Conservation (phyloP, 2,329 filamentous ascomycete species). For the Colletotrichum australisinense region DNA sequence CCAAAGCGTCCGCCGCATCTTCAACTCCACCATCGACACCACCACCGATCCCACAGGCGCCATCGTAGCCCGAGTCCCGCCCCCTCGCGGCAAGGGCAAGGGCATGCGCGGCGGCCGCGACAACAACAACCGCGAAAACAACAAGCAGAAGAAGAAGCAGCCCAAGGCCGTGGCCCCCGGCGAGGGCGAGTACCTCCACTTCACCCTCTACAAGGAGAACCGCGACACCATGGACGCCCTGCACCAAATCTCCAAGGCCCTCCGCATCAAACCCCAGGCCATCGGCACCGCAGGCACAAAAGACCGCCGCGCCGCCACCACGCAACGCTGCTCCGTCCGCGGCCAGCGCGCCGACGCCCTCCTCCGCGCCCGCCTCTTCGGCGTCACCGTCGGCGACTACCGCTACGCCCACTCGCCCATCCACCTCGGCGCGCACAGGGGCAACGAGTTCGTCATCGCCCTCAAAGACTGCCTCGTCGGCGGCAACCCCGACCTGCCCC, state of each 20-base stretch:
- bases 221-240: slow-evolving; percentile 95
- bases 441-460: slow-evolving; percentile 94
- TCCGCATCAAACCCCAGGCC: slow-evolving; percentile 79
- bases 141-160: slow-evolving; percentile 28
- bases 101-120: slow-evolving; percentile 41
- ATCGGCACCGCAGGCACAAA: slow-evolving; percentile 88
- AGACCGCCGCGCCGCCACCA: slow-evolving; percentile 87
- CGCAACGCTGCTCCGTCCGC: slow-evolving; percentile 80
- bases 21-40: slow-evolving; percentile 82
- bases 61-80: slow-evolving; percentile 74
- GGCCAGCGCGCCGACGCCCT: slow-evolving; percentile 68
- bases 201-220: slow-evolving; percentile 96
- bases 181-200: slow-evolving; percentile 84
- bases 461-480: slow-evolving; percentile 83
- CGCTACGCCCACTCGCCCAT: slow-evolving; percentile 78
- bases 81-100: slow-evolving; percentile 49
- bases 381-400: slow-evolving; percentile 81
- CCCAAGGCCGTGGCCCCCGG: slow-evolving; percentile 36
- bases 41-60: slow-evolving; percentile 69
- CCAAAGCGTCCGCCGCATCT: slow-evolving; percentile 80
- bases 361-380: slow-evolving; percentile 71
- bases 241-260: slow-evolving; percentile 77
- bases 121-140: slow-evolving; percentile 39
- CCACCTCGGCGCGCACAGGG: slow-evolving; percentile 83
- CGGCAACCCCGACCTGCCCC: slow-evolving; percentile 11